phyloP scores from a whole-genome alignment of 2,329 filamentous ascomycete species.

The Furcasterigmium furcatum region DNA sequence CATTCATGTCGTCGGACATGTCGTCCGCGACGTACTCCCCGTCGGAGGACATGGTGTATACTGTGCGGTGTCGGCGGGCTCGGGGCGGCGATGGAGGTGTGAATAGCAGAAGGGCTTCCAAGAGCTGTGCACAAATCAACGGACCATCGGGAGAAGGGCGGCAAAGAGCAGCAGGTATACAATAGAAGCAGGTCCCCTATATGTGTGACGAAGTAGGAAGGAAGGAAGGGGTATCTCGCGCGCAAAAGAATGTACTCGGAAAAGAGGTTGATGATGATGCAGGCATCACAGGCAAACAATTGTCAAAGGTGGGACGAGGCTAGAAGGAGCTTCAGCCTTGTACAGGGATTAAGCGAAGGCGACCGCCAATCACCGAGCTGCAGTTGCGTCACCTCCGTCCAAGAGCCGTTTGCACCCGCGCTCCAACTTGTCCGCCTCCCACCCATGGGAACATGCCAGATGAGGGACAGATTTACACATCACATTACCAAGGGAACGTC shows the following conservation, averaged over 20 bases:
- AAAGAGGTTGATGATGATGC: neutral
- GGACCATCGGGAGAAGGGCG: too few relatives aligned
- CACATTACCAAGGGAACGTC: neutral
- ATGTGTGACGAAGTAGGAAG: too few relatives aligned
- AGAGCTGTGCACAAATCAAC: too few relatives aligned
- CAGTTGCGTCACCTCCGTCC: neutral
- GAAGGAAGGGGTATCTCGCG: neutral
- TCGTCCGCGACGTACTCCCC: constrained; percentile 65
- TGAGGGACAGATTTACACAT: neutral
- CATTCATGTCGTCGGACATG: constrained; percentile 61
- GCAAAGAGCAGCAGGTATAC: too few relatives aligned
- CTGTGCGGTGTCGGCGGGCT: neutral
- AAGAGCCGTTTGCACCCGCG: too few relatives aligned
- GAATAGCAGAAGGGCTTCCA: neutral
- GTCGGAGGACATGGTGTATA: constrained; percentile 62
- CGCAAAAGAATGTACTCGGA: neutral
- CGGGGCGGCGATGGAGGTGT: neutral
- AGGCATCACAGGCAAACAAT: too few relatives aligned
- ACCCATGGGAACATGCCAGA: too few relatives aligned
- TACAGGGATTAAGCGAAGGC: neutral
- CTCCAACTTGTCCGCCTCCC: too few relatives aligned
- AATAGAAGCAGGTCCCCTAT: too few relatives aligned
- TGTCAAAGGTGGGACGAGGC: constrained; percentile 4
- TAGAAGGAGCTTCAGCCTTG: neutral
- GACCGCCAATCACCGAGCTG: neutral